Evolutionary conservation across 1,139 yeast species (phyloP), one percentile per base, ranked within the genome.

Genomic region (Yamadazyma triangularis): DNA sequence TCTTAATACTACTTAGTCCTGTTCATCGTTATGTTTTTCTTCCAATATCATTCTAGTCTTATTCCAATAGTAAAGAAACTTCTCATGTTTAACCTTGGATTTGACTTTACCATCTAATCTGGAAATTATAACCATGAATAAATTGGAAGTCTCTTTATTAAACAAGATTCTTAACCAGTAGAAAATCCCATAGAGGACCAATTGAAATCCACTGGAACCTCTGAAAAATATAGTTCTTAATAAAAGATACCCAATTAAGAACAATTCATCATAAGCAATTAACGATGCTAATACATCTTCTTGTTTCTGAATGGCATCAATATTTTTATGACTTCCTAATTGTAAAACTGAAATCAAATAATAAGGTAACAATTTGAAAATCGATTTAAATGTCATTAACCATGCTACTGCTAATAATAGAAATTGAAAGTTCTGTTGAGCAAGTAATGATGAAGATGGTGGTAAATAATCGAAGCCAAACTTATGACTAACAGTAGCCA

Each of bases 381-480:
- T 55, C 1, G 87, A 78, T 40, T 71, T 65, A 55, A 83, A 77
- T 20, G 82, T 75, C 37, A 80, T 55, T 26, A 77, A 50, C 89
- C 89, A 82, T 21, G 75, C 57, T 2, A 53, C 19, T 1, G 79
- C 73, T 38, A 82, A 60, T 4, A 73, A 42, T 39, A 77, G 55
- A 45, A 70, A 74, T 50, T 82, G 91, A 62, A 79, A 79, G 54
- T 81, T 81, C 42, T 77, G 84, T 27, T 82, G 78, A 12, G 85
- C 73, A 28, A 80, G 44, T 48, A 83, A 61, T 8, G 81, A 69
- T 29, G 73, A 62, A 46, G 72, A 64, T 9, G 77, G 66, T 8
- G 89, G 88, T 40, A 70, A 56, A 32, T 64, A 64, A 18, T 51
- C 53, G 31, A 70, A 50, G 11, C 79, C 79, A 60, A 76, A 80